Conservation (phyloP, 148 eudicot species). For the Rhododendron molle region DNA sequence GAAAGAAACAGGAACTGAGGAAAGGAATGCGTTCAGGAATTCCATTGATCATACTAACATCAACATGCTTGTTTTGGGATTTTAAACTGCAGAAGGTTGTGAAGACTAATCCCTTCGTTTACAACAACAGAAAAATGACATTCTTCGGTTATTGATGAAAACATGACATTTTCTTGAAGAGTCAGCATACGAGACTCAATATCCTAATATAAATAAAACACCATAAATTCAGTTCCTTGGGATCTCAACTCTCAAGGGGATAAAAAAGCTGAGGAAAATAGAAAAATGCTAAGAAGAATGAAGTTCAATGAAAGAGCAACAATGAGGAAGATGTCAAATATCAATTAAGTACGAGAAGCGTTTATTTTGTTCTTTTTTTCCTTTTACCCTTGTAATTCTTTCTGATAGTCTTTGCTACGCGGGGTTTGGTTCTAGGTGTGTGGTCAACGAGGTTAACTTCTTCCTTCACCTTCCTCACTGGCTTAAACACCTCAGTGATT, state of each 20-base stretch:
- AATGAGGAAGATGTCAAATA: neutral
- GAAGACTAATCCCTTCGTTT: neutral
- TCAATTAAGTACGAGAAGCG: neutral
- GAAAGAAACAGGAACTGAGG: neutral
- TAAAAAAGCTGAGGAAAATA: neutral
- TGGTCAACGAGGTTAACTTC: conserved; percentile 13
- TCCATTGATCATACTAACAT: neutral
- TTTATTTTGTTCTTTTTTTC: conserved; percentile 19
- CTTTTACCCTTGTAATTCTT: conserved; percentile 17
- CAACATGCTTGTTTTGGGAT: neutral
- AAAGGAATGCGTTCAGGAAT: neutral
- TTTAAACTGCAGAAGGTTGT: neutral
- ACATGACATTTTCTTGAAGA: neutral
- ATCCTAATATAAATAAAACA: neutral
- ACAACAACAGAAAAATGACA: neutral
- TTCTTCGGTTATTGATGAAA: neutral
- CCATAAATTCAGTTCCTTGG: neutral
- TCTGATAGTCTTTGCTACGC: conserved; percentile 11
- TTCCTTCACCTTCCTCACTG: conserved; percentile 26
- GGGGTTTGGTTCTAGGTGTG: conserved; percentile 8
- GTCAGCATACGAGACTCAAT: neutral
- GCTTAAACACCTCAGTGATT: conserved; percentile 43
- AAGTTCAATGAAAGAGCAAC: neutral
- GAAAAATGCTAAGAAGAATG: neutral
- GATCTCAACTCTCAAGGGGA: neutral